phyloP scores from a whole-genome alignment of 2,329 filamentous ascomycete genomes.

The Teratosphaeria nubilosa region DNA sequence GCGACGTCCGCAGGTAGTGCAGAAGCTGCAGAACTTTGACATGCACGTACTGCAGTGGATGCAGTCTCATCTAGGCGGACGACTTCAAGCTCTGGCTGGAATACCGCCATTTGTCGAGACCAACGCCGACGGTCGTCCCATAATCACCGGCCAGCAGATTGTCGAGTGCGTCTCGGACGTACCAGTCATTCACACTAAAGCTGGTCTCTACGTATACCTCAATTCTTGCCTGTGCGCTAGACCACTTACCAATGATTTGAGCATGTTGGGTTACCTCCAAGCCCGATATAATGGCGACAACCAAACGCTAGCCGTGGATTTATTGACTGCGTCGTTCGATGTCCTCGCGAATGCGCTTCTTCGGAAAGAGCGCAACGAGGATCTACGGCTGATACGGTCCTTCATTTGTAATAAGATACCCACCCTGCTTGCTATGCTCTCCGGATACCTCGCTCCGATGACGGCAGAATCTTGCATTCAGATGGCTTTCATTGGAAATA shows the following conservation, averaged over 20 bases:
- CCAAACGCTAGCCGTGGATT: slow-evolving; percentile 65
- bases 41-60: slow-evolving; percentile 24
- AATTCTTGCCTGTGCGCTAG: slow-evolving; percentile 72
- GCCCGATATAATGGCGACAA: slow-evolving; percentile 79
- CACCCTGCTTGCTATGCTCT: slow-evolving; percentile 48
- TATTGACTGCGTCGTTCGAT: slow-evolving; percentile 84
- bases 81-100: slow-evolving; percentile 18
- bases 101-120: slow-evolving; percentile 53
- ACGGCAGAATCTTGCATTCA: slow-evolving; percentile 56
- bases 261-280: slow-evolving; percentile 69
- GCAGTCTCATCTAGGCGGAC: slow-evolving; percentile 20
- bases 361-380: background rate
- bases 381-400: slow-evolving; percentile 41
- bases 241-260: slow-evolving; percentile 71
- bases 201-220: slow-evolving; percentile 75
- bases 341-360: slow-evolving; percentile 80
- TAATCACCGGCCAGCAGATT: slow-evolving; percentile 51
- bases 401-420: slow-evolving; percentile 73
- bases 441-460: slow-evolving; percentile 47
- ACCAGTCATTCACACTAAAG: slow-evolving; percentile 63
- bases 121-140: slow-evolving; percentile 51
- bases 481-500: slow-evolving; percentile 48
- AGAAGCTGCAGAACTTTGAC: slow-evolving; percentile 24
- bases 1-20: slow-evolving; percentile 15
- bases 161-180: slow-evolving; percentile 42